Evolutionary conservation across 2,329 filamentous ascomycete genomes (phyloP).

Genomic region (Rhynchosporium secalis): DNA sequence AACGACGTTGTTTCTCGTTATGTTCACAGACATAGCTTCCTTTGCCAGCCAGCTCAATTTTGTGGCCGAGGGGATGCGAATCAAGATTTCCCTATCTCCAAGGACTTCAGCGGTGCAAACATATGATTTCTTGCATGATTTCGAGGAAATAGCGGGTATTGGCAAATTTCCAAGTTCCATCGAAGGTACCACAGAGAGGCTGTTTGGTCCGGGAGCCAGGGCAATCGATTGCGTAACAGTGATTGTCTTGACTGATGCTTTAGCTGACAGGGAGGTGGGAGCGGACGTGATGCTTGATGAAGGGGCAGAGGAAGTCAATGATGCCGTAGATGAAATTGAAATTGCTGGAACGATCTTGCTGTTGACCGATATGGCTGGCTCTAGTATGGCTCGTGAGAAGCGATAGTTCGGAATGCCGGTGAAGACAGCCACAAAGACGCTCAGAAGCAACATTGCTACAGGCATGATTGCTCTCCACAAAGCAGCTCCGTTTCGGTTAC

Average conservation of each 20-base stretch:
- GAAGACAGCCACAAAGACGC: constrained; percentile 30
- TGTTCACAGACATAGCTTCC: constrained; percentile 57
- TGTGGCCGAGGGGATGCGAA: constrained; percentile 52
- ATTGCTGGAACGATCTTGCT: constrained; percentile 37
- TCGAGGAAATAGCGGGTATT: constrained; percentile 24
- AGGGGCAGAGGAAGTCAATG: constrained; percentile 12
- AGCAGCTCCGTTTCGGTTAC: constrained; percentile 23
- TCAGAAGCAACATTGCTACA: constrained; percentile 32
- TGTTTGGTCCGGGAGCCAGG: constrained; percentile 40
- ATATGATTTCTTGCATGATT: constrained; percentile 33
- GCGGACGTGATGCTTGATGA: constrained; percentile 29
- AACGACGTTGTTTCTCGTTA: constrained; percentile 49
- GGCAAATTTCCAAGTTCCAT: constrained; percentile 39
- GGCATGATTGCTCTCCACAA: constrained; percentile 34
- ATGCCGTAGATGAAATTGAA: constrained; percentile 24
- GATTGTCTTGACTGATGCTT: constrained; percentile 38
- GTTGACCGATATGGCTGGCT: constrained; percentile 38
- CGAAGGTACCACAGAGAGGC: constrained; percentile 45
- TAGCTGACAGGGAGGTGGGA: constrained; percentile 31
- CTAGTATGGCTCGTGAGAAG: constrained; percentile 26
- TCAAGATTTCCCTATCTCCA: constrained; percentile 52
- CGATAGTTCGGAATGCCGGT: constrained; percentile 29
- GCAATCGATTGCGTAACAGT: constrained; percentile 40
- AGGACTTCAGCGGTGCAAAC: constrained; percentile 50
- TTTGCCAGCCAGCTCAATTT: constrained; percentile 57